Base-by-base conservation (phyloP, 768 basidiomycete genomes). In the Rhizopogon vinicolor region DNA sequence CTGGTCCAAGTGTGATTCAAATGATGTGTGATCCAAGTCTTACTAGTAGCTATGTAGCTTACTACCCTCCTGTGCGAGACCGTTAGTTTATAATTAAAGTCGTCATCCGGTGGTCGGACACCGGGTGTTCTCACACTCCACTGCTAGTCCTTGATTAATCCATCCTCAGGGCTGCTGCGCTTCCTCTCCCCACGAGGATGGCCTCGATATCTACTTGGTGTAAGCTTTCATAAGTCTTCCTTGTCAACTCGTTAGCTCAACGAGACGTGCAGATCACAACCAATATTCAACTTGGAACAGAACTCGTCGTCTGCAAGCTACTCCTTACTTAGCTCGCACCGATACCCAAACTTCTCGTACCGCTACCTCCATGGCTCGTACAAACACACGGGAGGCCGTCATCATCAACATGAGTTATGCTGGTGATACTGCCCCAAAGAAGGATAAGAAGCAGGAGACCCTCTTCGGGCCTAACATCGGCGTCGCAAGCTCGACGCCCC, bases 381-480 rank as follows among this genome's bases (percentile, higher is more conserved):
- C 63, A 31, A 65, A 51, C 4, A 62, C 55, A 13, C 53, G 61
- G 40, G 60, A 64, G 43, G 65, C 67, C 19, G 65, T 66, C 56
- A 60, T 62, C 46, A 56, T 69, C 55, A 65, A 65, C 60, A 45
- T 70, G 60, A 35, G 55, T 39, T 19, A 46, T 8, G 59, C 53
- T 3, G 63, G 62, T 0, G 52, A 42, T 7, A 0, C 19, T n/a
- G 58, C 64, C 1, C 63, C 60, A 52, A 79, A 78, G 63, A 78
- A 84, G 44, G 81, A 81, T 60, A 86, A 83, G 66, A 82, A 83
- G 42, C 82, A 83, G 12, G 90, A 93, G 57, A 87, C 91, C 0
- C 81, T 97, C 44, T 97, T 96, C 70, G 94, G 94, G 0, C 94
- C 94, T 8, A 90, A 87, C 68, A 89, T 97, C 54, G 94, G 94